These are phyloP conservation scores for Aspergillus hortae DNA, from an alignment of 2,329 filamentous ascomycete species.

Conservation along the genomic window DNA sequence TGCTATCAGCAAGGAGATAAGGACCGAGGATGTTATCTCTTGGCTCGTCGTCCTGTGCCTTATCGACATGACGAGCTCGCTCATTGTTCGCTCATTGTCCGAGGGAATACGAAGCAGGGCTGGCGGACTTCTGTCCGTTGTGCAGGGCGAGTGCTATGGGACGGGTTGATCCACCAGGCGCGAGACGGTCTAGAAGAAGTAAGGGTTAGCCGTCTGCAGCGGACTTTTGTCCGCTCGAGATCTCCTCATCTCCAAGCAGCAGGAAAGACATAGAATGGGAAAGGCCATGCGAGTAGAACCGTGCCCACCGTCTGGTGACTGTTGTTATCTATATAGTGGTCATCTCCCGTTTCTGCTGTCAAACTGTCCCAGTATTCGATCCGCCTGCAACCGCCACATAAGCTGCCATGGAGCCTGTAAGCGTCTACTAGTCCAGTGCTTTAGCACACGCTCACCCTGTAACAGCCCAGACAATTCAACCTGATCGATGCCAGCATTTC, in stretches of 20 bases:
- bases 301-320: background rate
- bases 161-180: background rate
- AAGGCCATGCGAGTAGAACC: background rate
- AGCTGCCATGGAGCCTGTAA: constrained; percentile 1
- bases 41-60: constrained; percentile 1
- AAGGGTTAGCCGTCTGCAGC: background rate
- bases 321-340: background rate
- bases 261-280: background rate
- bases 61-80: background rate
- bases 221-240: constrained; percentile 1
- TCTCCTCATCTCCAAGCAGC: background rate
- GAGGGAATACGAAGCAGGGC: background rate
- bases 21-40: constrained; percentile 6
- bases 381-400: background rate
- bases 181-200: background rate
- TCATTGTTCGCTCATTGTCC: background rate
- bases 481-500: constrained; percentile 49
- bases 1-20: constrained; percentile 3
- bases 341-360: background rate
- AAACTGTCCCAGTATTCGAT: background rate
- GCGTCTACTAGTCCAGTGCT: background rate
- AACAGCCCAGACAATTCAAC: constrained; percentile 6
- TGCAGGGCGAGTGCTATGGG: background rate
- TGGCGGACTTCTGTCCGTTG: constrained; percentile 6
- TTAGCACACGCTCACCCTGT: background rate